Evolutionary conservation across 805 yeast species (phyloP).

Genomic region (Kuraishia ogatae): DNA sequence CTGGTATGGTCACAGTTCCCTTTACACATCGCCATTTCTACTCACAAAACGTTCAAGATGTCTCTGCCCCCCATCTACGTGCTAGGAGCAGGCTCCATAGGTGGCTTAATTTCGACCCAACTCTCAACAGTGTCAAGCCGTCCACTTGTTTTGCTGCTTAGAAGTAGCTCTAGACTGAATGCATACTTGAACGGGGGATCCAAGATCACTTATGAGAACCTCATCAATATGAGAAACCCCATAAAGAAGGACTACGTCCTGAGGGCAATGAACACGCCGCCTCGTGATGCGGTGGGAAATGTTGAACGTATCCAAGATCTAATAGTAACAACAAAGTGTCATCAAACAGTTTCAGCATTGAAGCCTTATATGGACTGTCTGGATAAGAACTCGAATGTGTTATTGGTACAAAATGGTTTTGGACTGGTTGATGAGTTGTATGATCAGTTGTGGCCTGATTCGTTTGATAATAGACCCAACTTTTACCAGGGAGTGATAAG

Average conservation of each 20-base stretch:
- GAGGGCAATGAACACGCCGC: constrained; percentile 5
- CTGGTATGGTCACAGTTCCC: too few species aligned
- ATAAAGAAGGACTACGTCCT: background rate
- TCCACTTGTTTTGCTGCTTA: constrained; percentile 16
- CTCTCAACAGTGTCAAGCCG: constrained; percentile 13
- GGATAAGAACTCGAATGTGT: constrained; percentile 38
- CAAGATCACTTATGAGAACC: constrained; percentile 13
- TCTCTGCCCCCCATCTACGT: constrained; percentile 11
- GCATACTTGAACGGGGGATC: constrained; percentile 13
- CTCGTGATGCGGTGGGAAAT: constrained; percentile 11
- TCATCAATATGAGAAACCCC: constrained; percentile 3
- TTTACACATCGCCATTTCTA: background rate
- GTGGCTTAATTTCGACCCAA: constrained; percentile 19
- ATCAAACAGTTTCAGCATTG: constrained; percentile 61
- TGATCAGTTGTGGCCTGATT: constrained; percentile 44
- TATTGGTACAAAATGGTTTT: constrained; percentile 81
- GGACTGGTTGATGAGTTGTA: constrained; percentile 54
- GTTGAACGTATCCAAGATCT: constrained; percentile 18
- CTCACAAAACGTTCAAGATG: background rate
- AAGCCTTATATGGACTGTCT: constrained; percentile 43
- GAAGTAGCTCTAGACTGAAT: constrained; percentile 13
- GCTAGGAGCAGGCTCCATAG: constrained; percentile 27
- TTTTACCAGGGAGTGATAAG: constrained; percentile 69
- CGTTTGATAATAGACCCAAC: constrained; percentile 35
- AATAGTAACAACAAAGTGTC: constrained; percentile 73